Percentiles rank a stretch among this genome's conserved stretches.
Evolutionary conservation across 768 basidiomycete species (phyloP).

Genomic region (Tulasnella sp.): DNA sequence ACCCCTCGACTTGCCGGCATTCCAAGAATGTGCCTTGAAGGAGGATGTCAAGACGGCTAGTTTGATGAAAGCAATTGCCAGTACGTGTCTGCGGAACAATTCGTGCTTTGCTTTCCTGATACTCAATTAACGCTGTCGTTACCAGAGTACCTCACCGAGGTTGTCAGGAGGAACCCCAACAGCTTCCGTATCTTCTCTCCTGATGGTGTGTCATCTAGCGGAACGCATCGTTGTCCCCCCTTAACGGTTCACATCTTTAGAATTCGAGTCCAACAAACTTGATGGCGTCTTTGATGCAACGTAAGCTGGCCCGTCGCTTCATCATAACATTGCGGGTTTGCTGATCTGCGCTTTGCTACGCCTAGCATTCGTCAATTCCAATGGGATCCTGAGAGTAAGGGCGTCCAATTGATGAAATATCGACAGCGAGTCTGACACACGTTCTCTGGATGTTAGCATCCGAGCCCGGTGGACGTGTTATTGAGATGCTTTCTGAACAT

Average conservation of each 20-base stretch:
- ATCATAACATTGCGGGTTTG: background rate
- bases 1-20: constrained; percentile 62
- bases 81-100: background rate
- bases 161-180: constrained; percentile 61
- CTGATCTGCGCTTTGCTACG: constrained; percentile 30
- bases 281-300: constrained; percentile 63
- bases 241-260: constrained; percentile 32
- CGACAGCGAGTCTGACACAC: constrained; percentile 28
- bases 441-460: constrained; percentile 44
- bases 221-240: background rate
- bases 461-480: constrained; percentile 67
- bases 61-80: constrained; percentile 70
- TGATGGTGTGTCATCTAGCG: constrained; percentile 41
- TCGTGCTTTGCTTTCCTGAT: too few relatives aligned
- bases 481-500: constrained; percentile 87
- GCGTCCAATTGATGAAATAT: constrained; percentile 21
- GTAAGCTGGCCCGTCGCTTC: constrained; percentile 4
- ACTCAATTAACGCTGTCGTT: too few relatives aligned
- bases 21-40: constrained; percentile 47
- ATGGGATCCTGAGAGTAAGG: constrained; percentile 55
- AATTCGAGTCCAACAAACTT: constrained; percentile 82
- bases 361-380: constrained; percentile 70
- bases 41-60: constrained; percentile 53
- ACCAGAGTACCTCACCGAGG: constrained; percentile 39
- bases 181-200: constrained; percentile 88